Percentiles rank a stretch among this genome's conserved stretches.
Evolutionary conservation across 2,329 filamentous ascomycete species (phyloP).

Genomic region (Paecilomyces sp.): DNA sequence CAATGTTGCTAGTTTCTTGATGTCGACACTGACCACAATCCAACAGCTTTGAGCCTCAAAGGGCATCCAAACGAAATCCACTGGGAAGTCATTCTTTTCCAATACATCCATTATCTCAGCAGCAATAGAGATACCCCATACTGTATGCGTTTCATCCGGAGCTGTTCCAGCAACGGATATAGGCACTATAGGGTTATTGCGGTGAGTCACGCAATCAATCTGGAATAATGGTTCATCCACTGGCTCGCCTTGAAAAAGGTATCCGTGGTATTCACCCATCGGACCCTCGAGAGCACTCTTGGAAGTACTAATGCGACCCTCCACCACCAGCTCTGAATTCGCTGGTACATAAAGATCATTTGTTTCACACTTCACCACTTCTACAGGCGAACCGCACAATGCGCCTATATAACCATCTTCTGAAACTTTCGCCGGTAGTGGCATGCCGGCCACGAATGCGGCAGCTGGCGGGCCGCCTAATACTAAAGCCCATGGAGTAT

Average conservation of each 20-base stretch:
- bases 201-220: conserved; percentile 12
- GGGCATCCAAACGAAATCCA: conserved; percentile 12
- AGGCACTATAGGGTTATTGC: conserved; percentile 11
- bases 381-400: conserved; percentile 9
- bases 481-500: conserved; percentile 13
- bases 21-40: conserved; percentile 11
- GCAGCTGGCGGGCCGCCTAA: conserved; percentile 14
- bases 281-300: conserved; percentile 13
- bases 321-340: conserved; percentile 14
- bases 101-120: conserved; percentile 12
- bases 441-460: conserved; percentile 10
- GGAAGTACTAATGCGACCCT: conserved; percentile 10
- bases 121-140: conserved; percentile 11
- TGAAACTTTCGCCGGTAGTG: conserved; percentile 7
- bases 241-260: conserved; percentile 6
- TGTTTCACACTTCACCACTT: conserved; percentile 15
- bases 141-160: conserved; percentile 13
- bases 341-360: conserved; percentile 13
- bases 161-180: conserved; percentile 10
- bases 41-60: conserved; percentile 13
- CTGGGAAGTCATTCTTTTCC: conserved; percentile 9
- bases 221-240: conserved; percentile 10
- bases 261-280: conserved; percentile 15
- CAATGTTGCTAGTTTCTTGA: conserved; percentile 6
- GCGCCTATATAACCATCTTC: conserved; percentile 10